Evolutionary conservation across 805 yeast genomes (phyloP).

Genomic region (Metschnikowia chrysomelidarum): DNA sequence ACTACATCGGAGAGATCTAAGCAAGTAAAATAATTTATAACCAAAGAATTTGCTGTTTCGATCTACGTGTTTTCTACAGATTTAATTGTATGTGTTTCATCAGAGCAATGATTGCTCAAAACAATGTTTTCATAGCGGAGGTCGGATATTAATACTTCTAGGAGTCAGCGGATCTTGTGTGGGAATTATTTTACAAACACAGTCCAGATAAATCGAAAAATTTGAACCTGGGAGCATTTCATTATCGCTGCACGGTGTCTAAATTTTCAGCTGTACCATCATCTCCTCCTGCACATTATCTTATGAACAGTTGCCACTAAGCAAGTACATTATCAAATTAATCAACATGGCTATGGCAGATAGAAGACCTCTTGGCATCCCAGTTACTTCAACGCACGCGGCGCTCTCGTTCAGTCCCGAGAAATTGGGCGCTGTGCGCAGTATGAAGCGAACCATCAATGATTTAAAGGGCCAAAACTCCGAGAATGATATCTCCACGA

Average conservation of each 20-base stretch:
- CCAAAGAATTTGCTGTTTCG: too few relatives aligned
- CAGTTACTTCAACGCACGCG: conserved; percentile 47
- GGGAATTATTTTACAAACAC: neutral
- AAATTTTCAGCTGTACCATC: neutral
- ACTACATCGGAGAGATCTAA: too few relatives aligned
- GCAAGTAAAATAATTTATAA: too few relatives aligned
- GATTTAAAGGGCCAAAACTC: conserved; percentile 17
- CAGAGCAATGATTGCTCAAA: too few relatives aligned
- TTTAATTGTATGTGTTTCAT: too few relatives aligned
- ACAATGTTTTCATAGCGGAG: too few relatives aligned
- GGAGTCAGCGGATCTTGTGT: conserved; percentile 1
- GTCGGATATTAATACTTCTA: conserved; percentile 7
- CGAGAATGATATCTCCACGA: conserved; percentile 10
- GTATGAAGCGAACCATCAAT: conserved; percentile 17
- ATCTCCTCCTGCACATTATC: neutral
- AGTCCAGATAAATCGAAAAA: neutral
- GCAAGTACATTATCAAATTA: neutral
- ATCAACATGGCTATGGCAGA: conserved; percentile 61
- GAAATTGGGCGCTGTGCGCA: conserved; percentile 10
- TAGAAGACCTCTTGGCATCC: conserved; percentile 60
- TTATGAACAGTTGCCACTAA: neutral
- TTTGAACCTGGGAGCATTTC: conserved; percentile 18
- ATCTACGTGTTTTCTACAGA: too few relatives aligned
- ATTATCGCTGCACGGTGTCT: conserved; percentile 18
- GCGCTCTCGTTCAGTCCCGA: conserved; percentile 41